Percentiles rank a stretch among this genome's conserved stretches.
phyloP scores from a whole-genome alignment of 108 stramenopile species.

The Stephanodiscus minutulus region DNA sequence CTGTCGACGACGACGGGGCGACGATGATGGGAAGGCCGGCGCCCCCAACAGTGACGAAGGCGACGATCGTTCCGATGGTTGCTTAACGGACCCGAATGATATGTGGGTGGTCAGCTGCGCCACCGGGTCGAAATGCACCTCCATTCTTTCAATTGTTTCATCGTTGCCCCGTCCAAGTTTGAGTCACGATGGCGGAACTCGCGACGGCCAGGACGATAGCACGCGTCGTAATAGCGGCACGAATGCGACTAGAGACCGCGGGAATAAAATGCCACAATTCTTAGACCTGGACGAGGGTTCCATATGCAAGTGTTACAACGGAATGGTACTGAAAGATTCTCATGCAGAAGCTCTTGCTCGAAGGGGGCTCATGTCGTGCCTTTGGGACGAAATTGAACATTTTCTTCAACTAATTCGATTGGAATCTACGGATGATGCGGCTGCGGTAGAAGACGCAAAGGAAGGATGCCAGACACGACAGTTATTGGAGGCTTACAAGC shows the following conservation, averaged over 20 bases:
- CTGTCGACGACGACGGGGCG: conserved; percentile 7
- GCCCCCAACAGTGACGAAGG: not conserved
- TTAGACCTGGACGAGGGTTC: conserved; percentile 5
- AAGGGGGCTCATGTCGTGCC: conserved; percentile 72
- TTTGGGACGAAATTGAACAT: conserved; percentile 74
- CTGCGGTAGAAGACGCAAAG: not conserved
- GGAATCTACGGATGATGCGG: conserved; percentile 4
- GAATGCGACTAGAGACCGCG: not conserved
- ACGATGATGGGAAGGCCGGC: not conserved
- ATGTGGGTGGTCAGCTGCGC: conserved; percentile 68
- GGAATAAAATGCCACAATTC: not conserved
- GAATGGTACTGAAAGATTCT: conserved; percentile 81
- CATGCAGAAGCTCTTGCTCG: conserved; percentile 92
- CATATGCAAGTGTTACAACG: conserved; percentile 50
- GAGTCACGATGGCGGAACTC: conserved; percentile 2
- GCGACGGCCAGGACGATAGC: not conserved
- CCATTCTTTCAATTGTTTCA: conserved; percentile 33
- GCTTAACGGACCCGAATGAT: conserved; percentile 9
- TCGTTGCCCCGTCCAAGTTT: conserved; percentile 27
- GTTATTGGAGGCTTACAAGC: conserved; percentile 16
- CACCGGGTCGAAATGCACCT: conserved; percentile 89
- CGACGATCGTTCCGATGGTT: not conserved
- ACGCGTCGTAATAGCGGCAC: not conserved
- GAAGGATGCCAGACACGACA: not conserved
- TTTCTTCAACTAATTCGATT: conserved; percentile 9